These are phyloP conservation scores for Aeminium ludgeri DNA, from an alignment of 495 filamentous ascomycete genomes.

Conservation along the genomic window DNA sequence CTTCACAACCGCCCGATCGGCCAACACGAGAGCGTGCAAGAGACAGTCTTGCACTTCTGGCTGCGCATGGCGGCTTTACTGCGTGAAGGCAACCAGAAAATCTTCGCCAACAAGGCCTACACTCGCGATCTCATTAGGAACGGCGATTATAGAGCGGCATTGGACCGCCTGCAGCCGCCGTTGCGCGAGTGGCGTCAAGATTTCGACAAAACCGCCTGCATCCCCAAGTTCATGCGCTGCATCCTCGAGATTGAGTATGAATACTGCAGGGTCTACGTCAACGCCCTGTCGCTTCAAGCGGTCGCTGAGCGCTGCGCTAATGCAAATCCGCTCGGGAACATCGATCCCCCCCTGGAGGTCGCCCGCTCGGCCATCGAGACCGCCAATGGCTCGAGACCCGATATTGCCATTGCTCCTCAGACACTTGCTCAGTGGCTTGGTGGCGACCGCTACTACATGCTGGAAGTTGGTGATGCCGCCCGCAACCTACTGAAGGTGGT, in stretches of 20 bases:
- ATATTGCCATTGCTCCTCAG: conserved; percentile 30
- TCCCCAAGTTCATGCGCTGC: conserved; percentile 54
- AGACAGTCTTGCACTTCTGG: conserved; percentile 81
- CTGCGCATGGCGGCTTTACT: conserved; percentile 77
- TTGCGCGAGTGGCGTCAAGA: conserved; percentile 57
- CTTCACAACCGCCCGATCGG: conserved; percentile 9
- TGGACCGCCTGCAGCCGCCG: conserved; percentile 67
- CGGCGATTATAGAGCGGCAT: conserved; percentile 58
- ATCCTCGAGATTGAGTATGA: conserved; percentile 60
- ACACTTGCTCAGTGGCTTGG: conserved; percentile 41
- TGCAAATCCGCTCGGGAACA: conserved; percentile 24
- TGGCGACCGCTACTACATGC: conserved; percentile 61
- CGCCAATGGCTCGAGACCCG: conserved; percentile 24
- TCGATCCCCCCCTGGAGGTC: conserved; percentile 4
- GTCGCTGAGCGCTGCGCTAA: conserved; percentile 84
- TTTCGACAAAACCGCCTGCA: conserved; percentile 6
- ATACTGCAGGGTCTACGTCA: conserved; percentile 52
- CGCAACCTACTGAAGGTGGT: conserved; percentile 70
- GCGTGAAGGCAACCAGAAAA: conserved; percentile 63
- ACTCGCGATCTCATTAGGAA: conserved; percentile 75
- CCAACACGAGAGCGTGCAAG: conserved; percentile 31
- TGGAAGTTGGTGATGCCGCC: conserved; percentile 73
- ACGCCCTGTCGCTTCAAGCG: conserved; percentile 82
- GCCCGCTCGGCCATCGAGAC: conserved; percentile 27
- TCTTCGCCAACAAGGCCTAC: conserved; percentile 69